These are phyloP conservation scores for Trametes polyzona DNA, from an alignment of 1,284 basidiomycete genomes.

Conservation along the genomic window DNA sequence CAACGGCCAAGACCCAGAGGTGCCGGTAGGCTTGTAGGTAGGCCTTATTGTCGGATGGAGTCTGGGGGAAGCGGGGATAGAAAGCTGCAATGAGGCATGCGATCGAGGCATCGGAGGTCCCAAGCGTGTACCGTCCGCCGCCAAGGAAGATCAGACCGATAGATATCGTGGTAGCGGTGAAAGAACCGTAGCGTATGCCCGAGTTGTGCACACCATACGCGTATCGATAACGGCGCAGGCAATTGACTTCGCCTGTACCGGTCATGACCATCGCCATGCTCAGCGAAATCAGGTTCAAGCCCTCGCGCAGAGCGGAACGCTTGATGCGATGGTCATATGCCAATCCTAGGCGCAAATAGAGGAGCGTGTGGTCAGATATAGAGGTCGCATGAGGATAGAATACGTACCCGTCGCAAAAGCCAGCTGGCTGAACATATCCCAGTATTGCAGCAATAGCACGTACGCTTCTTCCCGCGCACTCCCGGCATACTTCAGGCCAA, in stretches of 20 bases:
- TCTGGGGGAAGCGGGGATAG: conserved; percentile 85
- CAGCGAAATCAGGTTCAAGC: conserved; percentile 85
- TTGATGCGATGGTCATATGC: conserved; percentile 87
- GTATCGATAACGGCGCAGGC: conserved; percentile 86
- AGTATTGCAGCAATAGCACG: conserved; percentile 78
- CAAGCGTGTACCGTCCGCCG: conserved; percentile 90
- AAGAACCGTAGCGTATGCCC: conserved; percentile 84
- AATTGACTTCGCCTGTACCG: conserved; percentile 93
- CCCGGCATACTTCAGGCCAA: conserved; percentile 93
- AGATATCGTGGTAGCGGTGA: conserved; percentile 91
- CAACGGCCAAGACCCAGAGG: conserved; percentile 94
- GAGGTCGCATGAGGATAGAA: neutral
- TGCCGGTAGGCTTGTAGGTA: conserved; percentile 95
- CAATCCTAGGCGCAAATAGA: conserved; percentile 52
- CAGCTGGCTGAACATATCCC: conserved; percentile 75
- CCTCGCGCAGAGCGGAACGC: conserved; percentile 85
- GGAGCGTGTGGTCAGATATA: conserved; percentile 4
- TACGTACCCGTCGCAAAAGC: conserved; percentile 65
- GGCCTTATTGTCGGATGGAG: conserved; percentile 86
- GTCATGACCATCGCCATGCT: conserved; percentile 93
- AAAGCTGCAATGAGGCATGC: conserved; percentile 90
- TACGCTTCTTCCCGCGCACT: conserved; percentile 90
- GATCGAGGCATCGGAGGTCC: conserved; percentile 89
- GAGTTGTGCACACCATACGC: conserved; percentile 91
- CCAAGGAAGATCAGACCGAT: conserved; percentile 94